Evolutionary conservation across 2,329 filamentous ascomycete species (phyloP).

Genomic region (Dactylellina cionopaga): DNA sequence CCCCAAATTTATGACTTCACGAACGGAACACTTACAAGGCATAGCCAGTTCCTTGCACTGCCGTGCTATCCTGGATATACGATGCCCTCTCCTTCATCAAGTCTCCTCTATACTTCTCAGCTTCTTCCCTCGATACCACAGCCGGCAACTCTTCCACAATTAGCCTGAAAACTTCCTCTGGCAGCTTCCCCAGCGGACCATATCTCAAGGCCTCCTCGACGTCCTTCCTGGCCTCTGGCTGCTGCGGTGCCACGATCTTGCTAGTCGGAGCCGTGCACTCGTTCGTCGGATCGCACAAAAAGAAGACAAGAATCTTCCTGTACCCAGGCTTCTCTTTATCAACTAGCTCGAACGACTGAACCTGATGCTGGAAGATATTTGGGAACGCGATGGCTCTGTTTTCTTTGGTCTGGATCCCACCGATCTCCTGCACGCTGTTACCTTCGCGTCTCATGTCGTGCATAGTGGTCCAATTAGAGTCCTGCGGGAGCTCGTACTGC

Average conservation of each 20-base stretch:
- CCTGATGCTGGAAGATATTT: constrained; percentile 47
- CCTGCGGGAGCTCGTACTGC: constrained; percentile 8
- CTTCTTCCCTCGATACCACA: constrained; percentile 60
- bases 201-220: constrained; percentile 15
- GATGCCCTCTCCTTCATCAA: constrained; percentile 61
- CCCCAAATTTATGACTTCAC: neutral
- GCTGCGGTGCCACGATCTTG: constrained; percentile 34
- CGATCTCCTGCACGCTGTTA: constrained; percentile 36
- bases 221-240: constrained; percentile 31
- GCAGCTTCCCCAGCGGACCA: constrained; percentile 32
- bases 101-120: constrained; percentile 59
- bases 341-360: constrained; percentile 49
- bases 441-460: constrained; percentile 31
- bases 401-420: constrained; percentile 25
- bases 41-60: constrained; percentile 19
- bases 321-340: constrained; percentile 44
- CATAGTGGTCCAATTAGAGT: constrained; percentile 30
- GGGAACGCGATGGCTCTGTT: constrained; percentile 43
- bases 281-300: constrained; percentile 56
- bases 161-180: constrained; percentile 53
- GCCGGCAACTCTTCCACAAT: constrained; percentile 53
- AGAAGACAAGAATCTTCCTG: constrained; percentile 45
- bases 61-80: constrained; percentile 41
- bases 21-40: constrained; percentile 29
- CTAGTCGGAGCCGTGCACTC: constrained; percentile 26